phyloP scores from a whole-genome alignment of 805 yeast genomes.

The Candida boleticola region DNA sequence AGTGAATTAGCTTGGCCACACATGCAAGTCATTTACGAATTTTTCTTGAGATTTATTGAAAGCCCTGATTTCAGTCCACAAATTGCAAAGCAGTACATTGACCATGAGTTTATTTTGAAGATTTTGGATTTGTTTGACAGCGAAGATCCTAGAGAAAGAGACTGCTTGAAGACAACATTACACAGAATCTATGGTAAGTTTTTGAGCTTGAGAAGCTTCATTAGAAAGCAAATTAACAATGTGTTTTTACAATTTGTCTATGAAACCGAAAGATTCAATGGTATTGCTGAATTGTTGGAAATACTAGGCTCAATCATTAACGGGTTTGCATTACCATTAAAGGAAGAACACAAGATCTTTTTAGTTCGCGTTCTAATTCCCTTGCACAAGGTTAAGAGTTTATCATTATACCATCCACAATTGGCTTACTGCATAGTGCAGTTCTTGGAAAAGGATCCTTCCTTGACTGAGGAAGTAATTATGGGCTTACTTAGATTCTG shows the following conservation, averaged over 20 bases:
- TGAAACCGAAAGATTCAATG: slow-evolving; percentile 94
- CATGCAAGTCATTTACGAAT: slow-evolving; percentile 95
- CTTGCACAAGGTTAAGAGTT: slow-evolving; percentile 84
- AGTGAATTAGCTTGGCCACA: slow-evolving; percentile 98
- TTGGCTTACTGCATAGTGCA: slow-evolving; percentile 96
- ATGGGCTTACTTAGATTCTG: slow-evolving; percentile 91
- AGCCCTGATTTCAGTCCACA: slow-evolving; percentile 93
- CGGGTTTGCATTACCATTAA: slow-evolving; percentile 95
- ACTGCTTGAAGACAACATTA: slow-evolving; percentile 88
- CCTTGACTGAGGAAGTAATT: slow-evolving; percentile 91
- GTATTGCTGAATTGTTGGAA: slow-evolving; percentile 91
- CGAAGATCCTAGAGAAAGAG: slow-evolving; percentile 96
- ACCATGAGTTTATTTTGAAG: slow-evolving; percentile 80
- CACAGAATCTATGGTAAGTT: slow-evolving; percentile 97
- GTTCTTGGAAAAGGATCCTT: slow-evolving; percentile 91
- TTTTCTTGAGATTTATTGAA: slow-evolving; percentile 88
- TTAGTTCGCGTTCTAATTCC: slow-evolving; percentile 85
- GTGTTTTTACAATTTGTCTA: slow-evolving; percentile 90
- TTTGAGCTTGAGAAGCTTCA: slow-evolving; percentile 82
- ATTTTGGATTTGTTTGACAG: slow-evolving; percentile 89
- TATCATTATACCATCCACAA: slow-evolving; percentile 93
- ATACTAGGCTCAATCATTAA: slow-evolving; percentile 94
- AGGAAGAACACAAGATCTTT: slow-evolving; percentile 94
- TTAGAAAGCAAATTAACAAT: slow-evolving; percentile 86
- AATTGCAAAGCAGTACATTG: slow-evolving; percentile 89